Evolutionary conservation across 2,329 filamentous ascomycete genomes (phyloP), one percentile per base, ranked within the genome.

Genomic region (Penicillium crustosum): DNA sequence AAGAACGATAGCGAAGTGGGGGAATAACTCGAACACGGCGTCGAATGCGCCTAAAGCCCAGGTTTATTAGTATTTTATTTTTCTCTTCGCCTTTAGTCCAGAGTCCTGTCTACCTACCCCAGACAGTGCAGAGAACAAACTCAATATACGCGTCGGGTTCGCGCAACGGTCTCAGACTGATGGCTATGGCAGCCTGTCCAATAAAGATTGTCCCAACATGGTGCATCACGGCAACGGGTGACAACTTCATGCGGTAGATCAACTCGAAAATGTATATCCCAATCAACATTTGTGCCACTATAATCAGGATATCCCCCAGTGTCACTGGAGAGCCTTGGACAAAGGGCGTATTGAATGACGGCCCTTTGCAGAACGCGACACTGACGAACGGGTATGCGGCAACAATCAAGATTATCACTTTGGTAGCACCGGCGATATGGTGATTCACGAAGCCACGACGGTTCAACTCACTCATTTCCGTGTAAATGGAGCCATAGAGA

Each of bases 261-360:
- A 80, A 67, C 61, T 80, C 78, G 49, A 79, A 79, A 13, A 79
- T 64, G 55, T 80, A 80, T 75, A 80, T 80, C n/a, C 67, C 76
- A 15, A 76, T 74, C 29, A 80, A 65, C 61, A 78, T 70, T 49
- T 80, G 75, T 6, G 75, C 69, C 4, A 68, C 70, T 1, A 78
- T 65, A 12, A 79, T 64, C 19, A 79, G 59, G 0, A 78, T 57
- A 61, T 80, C 78, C 0, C 78, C 78, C 64, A 76, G 62, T 0
- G 69, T 77, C n/a, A 78, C 71, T 0, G 31, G 23, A 3, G 68
- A 70, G 2, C 68, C 70, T 0, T 61, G 63, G 0, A 61, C 66
- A 36, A 70, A 76, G 0, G 67, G 69, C 0, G 70, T 68, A 19
- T 73, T 66, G 33, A 79, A 69, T 2, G 36, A 33, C 3, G 66